Evolutionary conservation across 768 basidiomycete genomes (phyloP).

Genomic region (Mycena albidolilacea): DNA sequence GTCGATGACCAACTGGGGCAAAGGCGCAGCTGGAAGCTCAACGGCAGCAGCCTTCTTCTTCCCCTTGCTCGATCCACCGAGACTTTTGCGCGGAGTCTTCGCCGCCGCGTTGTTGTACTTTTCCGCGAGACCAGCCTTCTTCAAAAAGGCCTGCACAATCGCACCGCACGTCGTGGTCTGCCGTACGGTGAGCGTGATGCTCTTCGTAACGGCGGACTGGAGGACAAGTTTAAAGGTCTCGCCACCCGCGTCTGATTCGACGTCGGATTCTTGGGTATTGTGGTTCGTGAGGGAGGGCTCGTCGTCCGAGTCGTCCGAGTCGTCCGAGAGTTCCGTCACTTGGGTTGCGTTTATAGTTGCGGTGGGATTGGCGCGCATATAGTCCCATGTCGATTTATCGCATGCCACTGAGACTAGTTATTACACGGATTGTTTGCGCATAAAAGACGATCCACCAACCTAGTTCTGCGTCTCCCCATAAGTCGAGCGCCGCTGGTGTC

Average conservation of each 20-base stretch:
- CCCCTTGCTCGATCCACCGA: constrained; percentile 48
- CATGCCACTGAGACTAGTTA: constrained; percentile 68
- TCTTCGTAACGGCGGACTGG: constrained; percentile 69
- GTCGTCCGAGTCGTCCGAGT: constrained; percentile 42
- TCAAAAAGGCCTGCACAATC: constrained; percentile 83
- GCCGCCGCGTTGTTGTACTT: constrained; percentile 56
- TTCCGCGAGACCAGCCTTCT: constrained; percentile 72
- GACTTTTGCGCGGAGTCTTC: constrained; percentile 30
- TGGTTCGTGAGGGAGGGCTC: constrained; percentile 47
- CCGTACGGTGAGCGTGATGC: constrained; percentile 78
- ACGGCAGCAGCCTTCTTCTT: constrained; percentile 24
- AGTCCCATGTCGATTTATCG: constrained; percentile 73
- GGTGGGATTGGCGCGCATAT: constrained; percentile 60
- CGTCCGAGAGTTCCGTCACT: constrained; percentile 35
- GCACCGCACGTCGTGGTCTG: constrained; percentile 83
- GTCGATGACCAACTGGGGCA: constrained; percentile 72
- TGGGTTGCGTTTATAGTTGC: constrained; percentile 15
- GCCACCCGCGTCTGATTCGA: constrained; percentile 60
- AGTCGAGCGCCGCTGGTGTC: constrained; percentile 73
- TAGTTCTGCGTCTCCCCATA: constrained; percentile 79
- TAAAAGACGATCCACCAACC: constrained; percentile 56
- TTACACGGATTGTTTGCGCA: constrained; percentile 9
- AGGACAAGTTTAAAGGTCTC: constrained; percentile 78
- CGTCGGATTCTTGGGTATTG: constrained; percentile 58
- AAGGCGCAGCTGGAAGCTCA: no score